Evolutionary conservation across 176 grass and related monocot species (phyloP), one percentile per base, ranked within the genome.

Genomic region (Paspalum vaginatum): DNA sequence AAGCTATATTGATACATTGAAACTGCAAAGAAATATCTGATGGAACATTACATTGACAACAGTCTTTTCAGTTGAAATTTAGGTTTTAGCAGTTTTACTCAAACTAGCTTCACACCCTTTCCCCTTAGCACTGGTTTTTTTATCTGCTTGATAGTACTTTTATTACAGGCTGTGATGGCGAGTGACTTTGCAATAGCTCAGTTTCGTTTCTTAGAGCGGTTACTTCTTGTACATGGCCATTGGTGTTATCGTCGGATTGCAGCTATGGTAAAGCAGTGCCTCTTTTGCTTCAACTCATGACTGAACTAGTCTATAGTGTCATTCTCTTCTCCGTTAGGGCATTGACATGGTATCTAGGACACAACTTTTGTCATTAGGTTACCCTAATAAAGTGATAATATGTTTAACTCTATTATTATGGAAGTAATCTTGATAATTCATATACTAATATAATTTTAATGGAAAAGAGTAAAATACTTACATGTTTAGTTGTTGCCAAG

Each of bases 141-240:
- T 65, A 68, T 74, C 14, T 68, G 44, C 8, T 68, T 84, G 48
- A 60, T 40, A 51, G n/a, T 75, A 50, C 42, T 74, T 79, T 4
- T 87, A 45, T 91, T 88, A 58, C 64, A 97, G 94, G 94, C 94
- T 77, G 94, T 97, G 58, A 97, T 97, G 94, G 80, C 91, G 5
- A 97, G 94, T 76, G 94, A 97, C 71, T 85, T 97, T 43, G 91
- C 94, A 78, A 97, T 97, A 78, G 89, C 94, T 68, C 91, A 97
- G 50, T 97, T 97, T 77, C 85, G 87, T 22, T 97, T 97, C 83
- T 66, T 97, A 46, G 89, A 97, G 78, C 82, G 79, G 50, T 85
- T 97, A 81, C 86, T 97, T 26, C 91, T 97, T 84, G 94, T 97
- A 66, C 94, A 97, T 46, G 94, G 94, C n/a, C 94, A 97, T 88